phyloP scores from a whole-genome alignment of 1,284 basidiomycete species.

The Stygiomarasmius scandens region DNA sequence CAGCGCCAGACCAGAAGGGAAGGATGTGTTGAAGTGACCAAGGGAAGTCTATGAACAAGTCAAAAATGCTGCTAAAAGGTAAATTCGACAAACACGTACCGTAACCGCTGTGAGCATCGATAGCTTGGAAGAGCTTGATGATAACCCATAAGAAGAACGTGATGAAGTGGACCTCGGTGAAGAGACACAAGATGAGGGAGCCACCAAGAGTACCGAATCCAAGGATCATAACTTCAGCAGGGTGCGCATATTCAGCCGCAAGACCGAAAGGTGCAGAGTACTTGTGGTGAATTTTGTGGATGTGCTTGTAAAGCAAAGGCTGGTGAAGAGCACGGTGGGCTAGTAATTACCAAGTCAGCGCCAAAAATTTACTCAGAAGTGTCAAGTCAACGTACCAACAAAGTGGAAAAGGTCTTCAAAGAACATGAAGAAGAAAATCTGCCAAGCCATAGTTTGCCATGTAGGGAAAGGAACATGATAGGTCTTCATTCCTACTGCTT shows the following conservation, averaged over 20 bases:
- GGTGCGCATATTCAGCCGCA: conserved; percentile 97
- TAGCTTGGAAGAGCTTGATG: conserved; percentile 94
- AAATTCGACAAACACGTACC: conserved; percentile 47
- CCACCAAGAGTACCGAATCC: conserved; percentile 86
- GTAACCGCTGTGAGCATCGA: conserved; percentile 97
- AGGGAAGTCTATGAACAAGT: conserved; percentile 75
- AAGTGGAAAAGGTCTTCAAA: conserved; percentile 96
- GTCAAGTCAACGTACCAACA: conserved; percentile 52
- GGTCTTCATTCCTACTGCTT: conserved; percentile 88
- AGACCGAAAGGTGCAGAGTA: conserved; percentile 97
- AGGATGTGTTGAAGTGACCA: conserved; percentile 96
- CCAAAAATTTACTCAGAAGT: background rate
- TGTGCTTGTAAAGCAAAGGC: conserved; percentile 92
- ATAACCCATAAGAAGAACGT: conserved; percentile 95
- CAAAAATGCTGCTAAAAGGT: conserved; percentile 11
- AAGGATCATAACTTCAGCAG: conserved; percentile 91
- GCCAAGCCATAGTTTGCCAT: conserved; percentile 70
- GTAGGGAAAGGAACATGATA: conserved; percentile 92
- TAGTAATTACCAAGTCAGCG: conserved; percentile 34
- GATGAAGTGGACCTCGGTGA: conserved; percentile 84
- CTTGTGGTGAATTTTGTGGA: conserved; percentile 98
- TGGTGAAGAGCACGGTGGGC: conserved; percentile 93
- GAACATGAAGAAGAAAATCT: conserved; percentile 91
- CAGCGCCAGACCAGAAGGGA: conserved; percentile 98
- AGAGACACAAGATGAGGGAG: conserved; percentile 83